Conservation (phyloP, 495 filamentous ascomycete genomes). For the Podospora pseudopauciseta region DNA sequence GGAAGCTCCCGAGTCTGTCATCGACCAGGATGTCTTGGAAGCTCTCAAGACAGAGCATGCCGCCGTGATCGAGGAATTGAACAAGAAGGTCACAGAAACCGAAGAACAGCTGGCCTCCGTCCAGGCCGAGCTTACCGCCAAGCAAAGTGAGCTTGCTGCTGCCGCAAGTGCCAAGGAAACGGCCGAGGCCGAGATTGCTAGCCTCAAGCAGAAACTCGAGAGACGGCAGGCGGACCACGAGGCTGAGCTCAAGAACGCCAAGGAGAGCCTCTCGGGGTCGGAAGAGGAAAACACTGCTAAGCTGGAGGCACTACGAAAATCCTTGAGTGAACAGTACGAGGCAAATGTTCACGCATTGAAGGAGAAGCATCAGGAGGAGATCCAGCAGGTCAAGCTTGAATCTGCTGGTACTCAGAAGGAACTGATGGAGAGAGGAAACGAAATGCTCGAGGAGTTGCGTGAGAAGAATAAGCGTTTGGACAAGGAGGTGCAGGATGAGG, state of each 20-base stretch:
- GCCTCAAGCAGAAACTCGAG: slow-evolving; percentile 43
- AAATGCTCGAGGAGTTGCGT: slow-evolving; percentile 39
- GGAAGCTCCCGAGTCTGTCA: slow-evolving; percentile 19
- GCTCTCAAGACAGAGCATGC: slow-evolving; percentile 46
- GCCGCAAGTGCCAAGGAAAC: slow-evolving; percentile 36
- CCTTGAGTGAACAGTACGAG: slow-evolving; percentile 42
- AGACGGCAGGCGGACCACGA: slow-evolving; percentile 39
- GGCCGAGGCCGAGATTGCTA: slow-evolving; percentile 39
- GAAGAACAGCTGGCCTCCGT: slow-evolving; percentile 42
- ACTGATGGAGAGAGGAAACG: slow-evolving; percentile 7
- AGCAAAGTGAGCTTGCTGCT: slow-evolving; percentile 37
- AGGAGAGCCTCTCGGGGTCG: slow-evolving; percentile 31
- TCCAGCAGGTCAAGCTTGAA: slow-evolving; percentile 32
- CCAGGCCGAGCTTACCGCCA: slow-evolving; percentile 36
- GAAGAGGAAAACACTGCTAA: slow-evolving; percentile 40
- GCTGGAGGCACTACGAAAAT: slow-evolving; percentile 38
- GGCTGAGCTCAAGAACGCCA: slow-evolving; percentile 34
- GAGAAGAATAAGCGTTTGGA: slow-evolving; percentile 37
- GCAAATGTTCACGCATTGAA: slow-evolving; percentile 39
- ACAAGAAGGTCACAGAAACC: slow-evolving; percentile 39
- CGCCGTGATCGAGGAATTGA: slow-evolving; percentile 41
- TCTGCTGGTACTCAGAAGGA: slow-evolving; percentile 31
- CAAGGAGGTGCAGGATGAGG: slow-evolving; percentile 42
- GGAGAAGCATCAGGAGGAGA: slow-evolving; percentile 40
- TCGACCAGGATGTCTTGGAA: slow-evolving; percentile 41